phyloP scores from a whole-genome alignment of 371 early-diverging fungal species.

The Syncephalis plumigaleata region DNA sequence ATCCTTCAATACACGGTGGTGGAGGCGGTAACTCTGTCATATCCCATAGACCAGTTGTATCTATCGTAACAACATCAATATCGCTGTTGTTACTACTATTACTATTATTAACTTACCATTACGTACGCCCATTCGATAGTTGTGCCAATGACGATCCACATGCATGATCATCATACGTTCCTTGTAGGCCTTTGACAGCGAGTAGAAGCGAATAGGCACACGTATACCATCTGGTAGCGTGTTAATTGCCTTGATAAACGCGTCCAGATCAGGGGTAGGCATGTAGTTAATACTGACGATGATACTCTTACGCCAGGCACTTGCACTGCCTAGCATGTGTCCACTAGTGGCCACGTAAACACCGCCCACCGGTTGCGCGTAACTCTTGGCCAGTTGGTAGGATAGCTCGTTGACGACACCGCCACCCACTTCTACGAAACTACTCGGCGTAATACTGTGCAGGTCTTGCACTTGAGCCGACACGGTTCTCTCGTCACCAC shows the following conservation, averaged over 20 bases:
- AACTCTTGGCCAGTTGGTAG: conserved; percentile 70
- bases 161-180: conserved; percentile 53
- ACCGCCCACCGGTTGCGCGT: conserved; percentile 49
- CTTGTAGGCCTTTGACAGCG: conserved; percentile 37
- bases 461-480: conserved; percentile 52
- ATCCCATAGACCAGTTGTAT: conserved; percentile 64
- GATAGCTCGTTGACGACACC: conserved; percentile 63
- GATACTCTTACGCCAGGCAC: conserved; percentile 33
- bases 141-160: conserved; percentile 71
- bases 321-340: conserved; percentile 40
- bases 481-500: conserved; percentile 28
- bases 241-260: conserved; percentile 44
- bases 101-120: conserved; percentile 27
- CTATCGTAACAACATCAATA: too few species aligned
- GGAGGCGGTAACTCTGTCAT: conserved; percentile 20
- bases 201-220: conserved; percentile 63
- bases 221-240: conserved; percentile 53
- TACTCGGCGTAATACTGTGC: conserved; percentile 48
- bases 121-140: conserved; percentile 52
- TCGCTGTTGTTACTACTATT: conserved; percentile 3
- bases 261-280: conserved; percentile 55
- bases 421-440: conserved; percentile 73
- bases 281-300: conserved; percentile 44
- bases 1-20: conserved; percentile 24
- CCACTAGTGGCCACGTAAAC: conserved; percentile 65